These are phyloP conservation scores for Arabidopsis suecica DNA, from an alignment of 345 rosid genomes.

Conservation along the genomic window DNA sequence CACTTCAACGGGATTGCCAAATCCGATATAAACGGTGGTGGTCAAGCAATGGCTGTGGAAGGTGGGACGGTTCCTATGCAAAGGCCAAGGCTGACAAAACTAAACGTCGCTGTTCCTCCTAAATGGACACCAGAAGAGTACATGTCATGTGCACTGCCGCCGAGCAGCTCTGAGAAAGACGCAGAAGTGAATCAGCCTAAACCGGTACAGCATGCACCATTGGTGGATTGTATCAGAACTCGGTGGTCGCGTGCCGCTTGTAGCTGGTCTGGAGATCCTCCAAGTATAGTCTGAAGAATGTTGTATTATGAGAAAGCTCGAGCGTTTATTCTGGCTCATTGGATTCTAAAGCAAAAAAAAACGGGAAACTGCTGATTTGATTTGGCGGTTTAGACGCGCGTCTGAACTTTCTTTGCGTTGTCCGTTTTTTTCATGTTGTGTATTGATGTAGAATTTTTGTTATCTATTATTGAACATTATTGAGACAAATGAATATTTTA, in stretches of 20 bases:
- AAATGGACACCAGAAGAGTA: conserved; percentile 98
- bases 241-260: conserved; percentile 93
- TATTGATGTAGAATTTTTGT: conserved; percentile 41
- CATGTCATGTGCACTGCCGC: conserved; percentile 67
- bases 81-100: conserved; percentile 93
- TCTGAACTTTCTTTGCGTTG: conserved; percentile 38
- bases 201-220: conserved; percentile 86
- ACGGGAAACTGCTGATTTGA: conserved; percentile 36
- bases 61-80: conserved; percentile 70
- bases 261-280: conserved; percentile 95
- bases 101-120: conserved; percentile 97
- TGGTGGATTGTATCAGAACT: conserved; percentile 93
- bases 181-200: conserved; percentile 69
- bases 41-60: conserved; percentile 48
- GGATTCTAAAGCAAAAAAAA: background rate
- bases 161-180: conserved; percentile 61
- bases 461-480: conserved; percentile 34
- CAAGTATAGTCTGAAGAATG: conserved; percentile 83
- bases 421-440: conserved; percentile 40
- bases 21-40: conserved; percentile 77
- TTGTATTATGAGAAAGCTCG: conserved; percentile 35
- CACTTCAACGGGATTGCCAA: conserved; percentile 99
- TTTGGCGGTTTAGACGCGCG: conserved; percentile 36
- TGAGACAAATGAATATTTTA: conserved; percentile 36
- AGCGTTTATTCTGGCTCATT: background rate